These are phyloP conservation scores for Kwoniella pini DNA, from an alignment of 768 basidiomycete species.

Conservation along the genomic window DNA sequence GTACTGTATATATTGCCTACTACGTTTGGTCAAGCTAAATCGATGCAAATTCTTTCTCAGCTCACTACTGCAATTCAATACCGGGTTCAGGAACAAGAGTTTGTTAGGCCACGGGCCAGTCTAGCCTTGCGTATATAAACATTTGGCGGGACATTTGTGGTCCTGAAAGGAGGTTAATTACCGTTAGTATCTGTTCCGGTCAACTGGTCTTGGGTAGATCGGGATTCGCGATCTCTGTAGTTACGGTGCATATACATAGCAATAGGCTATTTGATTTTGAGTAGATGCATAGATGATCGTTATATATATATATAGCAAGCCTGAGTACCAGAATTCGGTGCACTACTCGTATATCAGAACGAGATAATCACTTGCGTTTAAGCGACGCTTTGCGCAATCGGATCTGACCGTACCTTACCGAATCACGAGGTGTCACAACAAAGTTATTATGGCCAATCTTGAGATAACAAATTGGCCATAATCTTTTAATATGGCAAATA, in stretches of 20 bases:
- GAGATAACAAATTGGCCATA: not conserved
- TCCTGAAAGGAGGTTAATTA: slow-evolving; percentile 9
- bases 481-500: not conserved
- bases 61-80: slow-evolving; percentile 89
- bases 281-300: too few species aligned
- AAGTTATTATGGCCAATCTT: not conserved
- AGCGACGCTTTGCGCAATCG: not conserved
- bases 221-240: too few species aligned
- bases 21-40: too few species aligned
- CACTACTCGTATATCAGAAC: too few species aligned
- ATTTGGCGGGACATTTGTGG: not conserved
- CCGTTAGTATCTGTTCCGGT: too few species aligned
- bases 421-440: slow-evolving; percentile 2
- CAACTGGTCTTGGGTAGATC: too few species aligned
- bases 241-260: too few species aligned
- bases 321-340: too few species aligned
- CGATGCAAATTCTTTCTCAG: slow-evolving; percentile 47
- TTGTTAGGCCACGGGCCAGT: slow-evolving; percentile 37
- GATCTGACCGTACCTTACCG: not conserved
- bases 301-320: too few species aligned
- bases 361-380: too few species aligned
- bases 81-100: slow-evolving; percentile 66
- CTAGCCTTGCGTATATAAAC: not conserved
- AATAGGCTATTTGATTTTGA: too few species aligned
- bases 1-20: too few species aligned